Evolutionary conservation across 495 filamentous ascomycete genomes (phyloP).

Genomic region (Lepidopterella palustris): DNA sequence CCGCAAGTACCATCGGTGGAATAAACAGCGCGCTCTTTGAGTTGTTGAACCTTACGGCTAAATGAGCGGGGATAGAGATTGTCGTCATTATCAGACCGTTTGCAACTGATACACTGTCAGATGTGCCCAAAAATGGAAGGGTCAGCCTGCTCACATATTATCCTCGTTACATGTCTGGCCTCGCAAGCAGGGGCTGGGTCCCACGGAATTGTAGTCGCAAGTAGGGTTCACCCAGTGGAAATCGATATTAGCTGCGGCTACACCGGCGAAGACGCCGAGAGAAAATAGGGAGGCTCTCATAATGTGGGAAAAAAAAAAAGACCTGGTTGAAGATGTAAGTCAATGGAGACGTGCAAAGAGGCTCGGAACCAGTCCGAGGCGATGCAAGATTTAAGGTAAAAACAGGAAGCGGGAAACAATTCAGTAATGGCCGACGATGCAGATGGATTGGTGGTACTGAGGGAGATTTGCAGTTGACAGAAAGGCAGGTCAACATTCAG

Average conservation of each 20-base stretch:
- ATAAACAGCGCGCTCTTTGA: slow-evolving; percentile 21
- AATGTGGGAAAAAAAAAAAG: slow-evolving; percentile 1
- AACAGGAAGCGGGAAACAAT: neutral
- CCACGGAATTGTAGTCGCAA: slow-evolving; percentile 9
- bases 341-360: neutral
- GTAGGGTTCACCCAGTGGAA: slow-evolving; percentile 23
- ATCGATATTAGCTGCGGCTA: slow-evolving; percentile 26
- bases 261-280: slow-evolving; percentile 17
- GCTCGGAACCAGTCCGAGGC: neutral
- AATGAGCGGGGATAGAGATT: slow-evolving; percentile 24
- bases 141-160: slow-evolving; percentile 13
- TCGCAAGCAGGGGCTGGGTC: slow-evolving; percentile 9
- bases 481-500: no score
- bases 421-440: neutral
- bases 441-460: no score
- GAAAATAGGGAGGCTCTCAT: slow-evolving; percentile 19
- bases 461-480: no score
- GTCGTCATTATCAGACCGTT: slow-evolving; percentile 16
- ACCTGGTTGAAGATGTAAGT: slow-evolving; percentile 15
- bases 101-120: slow-evolving; percentile 10
- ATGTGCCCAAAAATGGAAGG: neutral
- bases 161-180: slow-evolving; percentile 22
- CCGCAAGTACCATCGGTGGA: slow-evolving; percentile 36
- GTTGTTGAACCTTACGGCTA: slow-evolving; percentile 16
- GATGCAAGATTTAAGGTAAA: neutral